phyloP scores from a whole-genome alignment of 192 early-diverging fungal species.

The Mortierella antarctica region DNA sequence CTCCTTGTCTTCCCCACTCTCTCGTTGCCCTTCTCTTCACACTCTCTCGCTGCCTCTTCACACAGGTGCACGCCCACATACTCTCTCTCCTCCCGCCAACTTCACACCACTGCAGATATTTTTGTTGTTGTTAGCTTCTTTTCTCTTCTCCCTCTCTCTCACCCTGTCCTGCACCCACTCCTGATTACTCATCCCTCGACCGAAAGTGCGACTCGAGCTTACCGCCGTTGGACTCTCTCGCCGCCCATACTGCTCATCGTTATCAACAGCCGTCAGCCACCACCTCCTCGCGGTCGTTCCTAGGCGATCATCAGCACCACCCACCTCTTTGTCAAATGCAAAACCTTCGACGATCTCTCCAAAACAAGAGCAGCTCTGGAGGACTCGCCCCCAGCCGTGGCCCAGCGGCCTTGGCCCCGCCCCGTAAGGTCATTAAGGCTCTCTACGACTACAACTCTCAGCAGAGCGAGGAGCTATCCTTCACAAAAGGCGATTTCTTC shows the following conservation, averaged over 20 bases:
- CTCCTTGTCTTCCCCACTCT: not conserved
- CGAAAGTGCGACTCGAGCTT: too few relatives aligned
- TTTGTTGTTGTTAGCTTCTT: not conserved
- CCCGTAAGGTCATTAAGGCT: conserved; percentile 81
- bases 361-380: conserved; percentile 41
- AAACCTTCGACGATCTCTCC: conserved; percentile 44
- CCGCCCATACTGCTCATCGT: not conserved
- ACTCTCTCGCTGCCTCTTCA: not conserved
- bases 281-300: too few relatives aligned
- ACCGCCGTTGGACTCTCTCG: not conserved
- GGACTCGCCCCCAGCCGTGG: conserved; percentile 27
- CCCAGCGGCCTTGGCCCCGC: conserved; percentile 53
- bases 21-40: not conserved
- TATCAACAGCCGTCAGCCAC: not conserved
- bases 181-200: not conserved
- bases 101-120: not conserved
- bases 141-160: not conserved
- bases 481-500: conserved; percentile 82
- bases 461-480: conserved; percentile 72
- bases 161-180: not conserved
- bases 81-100: not conserved
- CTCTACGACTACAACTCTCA: conserved; percentile 73
- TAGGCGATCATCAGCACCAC: not conserved
- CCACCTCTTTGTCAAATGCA: conserved; percentile 19
- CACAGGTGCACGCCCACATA: not conserved